Conservation (phyloP, 2,329 filamentous ascomycete genomes). For the Paecilomyces variotii region DNA sequence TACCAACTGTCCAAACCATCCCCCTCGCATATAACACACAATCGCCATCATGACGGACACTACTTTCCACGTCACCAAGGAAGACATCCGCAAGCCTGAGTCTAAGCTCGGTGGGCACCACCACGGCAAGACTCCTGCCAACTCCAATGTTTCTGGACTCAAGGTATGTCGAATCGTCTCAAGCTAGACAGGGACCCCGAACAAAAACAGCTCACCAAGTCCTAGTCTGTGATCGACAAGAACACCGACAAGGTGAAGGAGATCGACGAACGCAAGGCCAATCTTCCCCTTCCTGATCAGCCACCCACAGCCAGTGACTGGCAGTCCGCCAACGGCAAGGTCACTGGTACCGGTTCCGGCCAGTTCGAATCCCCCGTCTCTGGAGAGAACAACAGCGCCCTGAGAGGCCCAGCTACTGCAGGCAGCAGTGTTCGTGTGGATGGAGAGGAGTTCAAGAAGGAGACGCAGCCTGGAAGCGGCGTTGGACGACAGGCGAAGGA, state of each 20-base stretch:
- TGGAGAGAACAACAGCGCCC: constrained; percentile 38
- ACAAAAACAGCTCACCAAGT: constrained; percentile 1
- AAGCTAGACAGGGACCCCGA: background rate
- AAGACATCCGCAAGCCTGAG: constrained; percentile 43
- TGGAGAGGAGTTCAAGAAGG: constrained; percentile 48
- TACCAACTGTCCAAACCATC: background rate
- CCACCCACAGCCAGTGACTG: constrained; percentile 71
- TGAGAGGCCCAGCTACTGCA: constrained; percentile 54
- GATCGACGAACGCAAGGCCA: constrained; percentile 60
- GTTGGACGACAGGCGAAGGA: constrained; percentile 59
- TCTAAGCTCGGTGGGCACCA: constrained; percentile 32
- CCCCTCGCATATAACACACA: background rate
- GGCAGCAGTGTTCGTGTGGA: constrained; percentile 43
- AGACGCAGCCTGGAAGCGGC: constrained; percentile 33
- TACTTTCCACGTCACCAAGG: constrained; percentile 42
- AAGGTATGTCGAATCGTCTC: constrained; percentile 30
- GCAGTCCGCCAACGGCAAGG: constrained; percentile 62
- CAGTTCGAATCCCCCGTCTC: constrained; percentile 47
- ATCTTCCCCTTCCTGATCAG: constrained; percentile 71
- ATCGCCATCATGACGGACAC: constrained; percentile 24
- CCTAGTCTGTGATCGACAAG: constrained; percentile 32
- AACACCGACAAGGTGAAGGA: constrained; percentile 50
- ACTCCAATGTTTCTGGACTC: constrained; percentile 38
- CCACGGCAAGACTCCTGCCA: constrained; percentile 34
- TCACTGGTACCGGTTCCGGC: constrained; percentile 63